These are phyloP conservation scores for Vachellia collinsii DNA, from an alignment of 306 rosid species.

Conservation along the genomic window DNA sequence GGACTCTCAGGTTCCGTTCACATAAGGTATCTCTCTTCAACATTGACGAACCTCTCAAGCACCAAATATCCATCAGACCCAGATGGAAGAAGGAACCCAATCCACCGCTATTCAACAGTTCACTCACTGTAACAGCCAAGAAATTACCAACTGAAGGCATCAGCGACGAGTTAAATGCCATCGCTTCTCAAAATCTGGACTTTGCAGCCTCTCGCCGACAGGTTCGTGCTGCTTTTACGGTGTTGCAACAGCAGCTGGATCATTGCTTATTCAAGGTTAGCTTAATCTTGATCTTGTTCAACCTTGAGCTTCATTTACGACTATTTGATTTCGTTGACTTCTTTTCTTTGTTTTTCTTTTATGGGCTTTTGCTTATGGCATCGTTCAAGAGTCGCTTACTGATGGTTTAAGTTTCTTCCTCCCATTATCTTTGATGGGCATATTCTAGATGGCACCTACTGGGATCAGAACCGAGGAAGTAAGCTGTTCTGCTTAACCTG, in stretches of 20 bases:
- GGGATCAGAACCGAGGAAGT: constrained; percentile 90
- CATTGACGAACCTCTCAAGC: constrained; percentile 27
- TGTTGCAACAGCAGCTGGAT: constrained; percentile 61
- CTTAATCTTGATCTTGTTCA: constrained; percentile 18
- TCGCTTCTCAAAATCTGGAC: constrained; percentile 64
- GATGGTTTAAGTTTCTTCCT: constrained; percentile 26
- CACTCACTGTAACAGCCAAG: constrained; percentile 41
- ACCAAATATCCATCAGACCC: constrained; percentile 24
- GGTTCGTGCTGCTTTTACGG: constrained; percentile 64
- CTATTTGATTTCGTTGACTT: not conserved
- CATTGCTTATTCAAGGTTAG: constrained; percentile 76
- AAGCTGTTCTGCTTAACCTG: constrained; percentile 41
- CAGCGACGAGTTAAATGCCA: constrained; percentile 53
- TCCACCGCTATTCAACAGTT: constrained; percentile 8
- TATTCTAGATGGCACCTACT: constrained; percentile 69
- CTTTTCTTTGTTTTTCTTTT: not conserved
- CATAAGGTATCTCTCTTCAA: constrained; percentile 38
- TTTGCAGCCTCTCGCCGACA: constrained; percentile 63
- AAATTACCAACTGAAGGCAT: constrained; percentile 52
- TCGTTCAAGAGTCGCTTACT: constrained; percentile 9
- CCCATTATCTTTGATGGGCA: constrained; percentile 28
- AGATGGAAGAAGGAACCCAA: constrained; percentile 20
- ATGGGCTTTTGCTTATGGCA: not conserved
- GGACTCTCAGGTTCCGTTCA: constrained; percentile 38
- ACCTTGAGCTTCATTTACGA: not conserved